A percentile compares a stretch with the other conserved stretches of the same genome.
These are phyloP conservation scores for Nematocida homosporus DNA, from an alignment of 371 early-diverging fungal genomes.

Conservation along the genomic window DNA sequence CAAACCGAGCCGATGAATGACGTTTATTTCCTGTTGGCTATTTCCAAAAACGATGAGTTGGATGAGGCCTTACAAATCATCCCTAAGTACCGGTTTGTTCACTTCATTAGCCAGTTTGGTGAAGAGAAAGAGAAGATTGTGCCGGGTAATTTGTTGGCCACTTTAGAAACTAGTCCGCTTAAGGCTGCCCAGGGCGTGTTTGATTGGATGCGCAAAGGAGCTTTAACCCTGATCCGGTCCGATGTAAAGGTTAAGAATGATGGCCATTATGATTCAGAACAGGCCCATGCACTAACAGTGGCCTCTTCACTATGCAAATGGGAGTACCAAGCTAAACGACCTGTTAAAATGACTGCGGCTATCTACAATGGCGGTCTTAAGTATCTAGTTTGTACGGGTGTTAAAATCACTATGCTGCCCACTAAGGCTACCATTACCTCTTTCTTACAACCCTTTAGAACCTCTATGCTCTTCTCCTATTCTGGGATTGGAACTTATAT, in stretches of 20 bases:
- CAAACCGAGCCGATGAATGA: neutral
- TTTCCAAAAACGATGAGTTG: neutral
- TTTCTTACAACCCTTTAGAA: neutral
- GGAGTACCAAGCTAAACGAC: neutral
- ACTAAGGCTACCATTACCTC: neutral
- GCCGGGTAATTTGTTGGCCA: neutral
- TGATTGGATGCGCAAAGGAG: neutral
- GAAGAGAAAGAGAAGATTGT: neutral
- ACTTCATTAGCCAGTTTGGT: slow-evolving; percentile 24
- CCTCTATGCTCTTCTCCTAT: neutral
- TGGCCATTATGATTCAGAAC: neutral
- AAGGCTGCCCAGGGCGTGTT: neutral
- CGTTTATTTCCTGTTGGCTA: neutral
- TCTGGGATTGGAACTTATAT: neutral
- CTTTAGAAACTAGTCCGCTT: neutral
- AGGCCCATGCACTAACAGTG: neutral
- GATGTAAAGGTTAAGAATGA: neutral
- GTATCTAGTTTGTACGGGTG: neutral
- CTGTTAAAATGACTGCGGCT: neutral
- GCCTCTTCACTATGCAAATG: neutral
- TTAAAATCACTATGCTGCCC: neutral
- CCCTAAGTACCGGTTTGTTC: slow-evolving; percentile 18
- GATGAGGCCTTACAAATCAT: neutral
- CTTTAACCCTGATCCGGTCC: neutral
- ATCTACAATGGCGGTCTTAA: neutral